phyloP scores from a whole-genome alignment of 768 basidiomycete species.

The Pleurotus giganteus region DNA sequence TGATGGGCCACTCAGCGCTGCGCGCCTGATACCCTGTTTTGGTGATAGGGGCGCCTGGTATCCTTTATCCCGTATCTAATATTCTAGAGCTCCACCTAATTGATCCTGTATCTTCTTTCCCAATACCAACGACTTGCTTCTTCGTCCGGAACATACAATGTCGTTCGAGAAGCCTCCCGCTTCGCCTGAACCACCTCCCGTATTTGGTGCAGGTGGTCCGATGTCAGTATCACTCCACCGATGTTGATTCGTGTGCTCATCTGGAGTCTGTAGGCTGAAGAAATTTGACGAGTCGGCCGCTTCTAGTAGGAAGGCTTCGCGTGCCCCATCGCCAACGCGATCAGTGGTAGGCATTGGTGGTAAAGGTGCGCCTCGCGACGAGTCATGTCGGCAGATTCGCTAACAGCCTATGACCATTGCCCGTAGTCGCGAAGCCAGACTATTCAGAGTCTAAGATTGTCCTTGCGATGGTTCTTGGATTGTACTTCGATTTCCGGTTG shows the following conservation, averaged over 20 bases:
- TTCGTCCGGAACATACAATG: not conserved
- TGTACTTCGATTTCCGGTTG: not conserved
- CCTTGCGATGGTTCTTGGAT: slow-evolving; percentile 77
- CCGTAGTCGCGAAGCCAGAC: slow-evolving; percentile 88
- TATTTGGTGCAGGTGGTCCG: slow-evolving; percentile 75
- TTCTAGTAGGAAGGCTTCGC: slow-evolving; percentile 67
- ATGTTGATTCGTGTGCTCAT: slow-evolving; percentile 3
- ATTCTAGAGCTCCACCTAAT: slow-evolving; percentile 6
- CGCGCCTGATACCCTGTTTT: slow-evolving; percentile 5
- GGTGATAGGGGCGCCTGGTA: slow-evolving; percentile 23
- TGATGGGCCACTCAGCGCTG: not conserved
- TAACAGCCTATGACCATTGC: slow-evolving; percentile 9
- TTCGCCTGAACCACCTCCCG: slow-evolving; percentile 47
- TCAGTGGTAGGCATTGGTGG: slow-evolving; percentile 88
- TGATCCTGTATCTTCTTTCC: not conserved
- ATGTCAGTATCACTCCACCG: slow-evolving; percentile 43
- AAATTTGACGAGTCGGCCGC: slow-evolving; percentile 75
- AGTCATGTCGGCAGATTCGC: not conserved
- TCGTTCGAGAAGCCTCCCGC: slow-evolving; percentile 16
- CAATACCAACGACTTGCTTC: not conserved
- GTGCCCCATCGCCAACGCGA: slow-evolving; percentile 74
- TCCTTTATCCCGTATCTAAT: slow-evolving; percentile 3
- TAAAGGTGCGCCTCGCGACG: slow-evolving; percentile 55
- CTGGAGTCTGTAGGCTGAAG: slow-evolving; percentile 56
- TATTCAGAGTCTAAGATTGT: slow-evolving; percentile 99